Conservation (phyloP, 441 rosid genomes). For the Isatis lusitanica region DNA sequence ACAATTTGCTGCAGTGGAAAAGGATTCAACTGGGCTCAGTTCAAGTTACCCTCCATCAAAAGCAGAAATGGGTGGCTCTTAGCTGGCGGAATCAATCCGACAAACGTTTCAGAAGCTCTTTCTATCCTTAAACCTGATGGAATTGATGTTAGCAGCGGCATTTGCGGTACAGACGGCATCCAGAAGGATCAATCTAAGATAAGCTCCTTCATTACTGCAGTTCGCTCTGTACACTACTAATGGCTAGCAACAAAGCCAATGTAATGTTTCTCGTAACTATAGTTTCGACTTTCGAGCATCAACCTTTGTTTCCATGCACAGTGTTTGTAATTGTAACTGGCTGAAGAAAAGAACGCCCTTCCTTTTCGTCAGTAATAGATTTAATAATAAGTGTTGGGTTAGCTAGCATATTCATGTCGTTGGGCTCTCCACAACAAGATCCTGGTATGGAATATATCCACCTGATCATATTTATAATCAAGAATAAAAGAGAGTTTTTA, state of each 20-base stretch:
- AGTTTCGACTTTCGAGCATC: constrained; percentile 6
- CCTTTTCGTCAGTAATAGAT: not conserved
- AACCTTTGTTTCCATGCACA: constrained; percentile 7
- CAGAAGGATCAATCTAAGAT: constrained; percentile 60
- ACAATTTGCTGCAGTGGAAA: constrained; percentile 57
- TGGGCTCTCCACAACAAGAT: constrained; percentile 6
- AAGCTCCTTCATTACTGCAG: constrained; percentile 59
- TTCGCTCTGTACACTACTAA: constrained; percentile 48
- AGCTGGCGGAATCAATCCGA: constrained; percentile 83
- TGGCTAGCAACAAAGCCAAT: constrained; percentile 10
- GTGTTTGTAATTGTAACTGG: constrained; percentile 16
- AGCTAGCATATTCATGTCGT: not conserved
- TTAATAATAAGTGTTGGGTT: not conserved
- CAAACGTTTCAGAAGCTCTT: constrained; percentile 65
- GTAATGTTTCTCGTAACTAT: not conserved
- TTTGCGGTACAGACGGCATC: constrained; percentile 72
- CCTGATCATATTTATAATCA: not conserved
- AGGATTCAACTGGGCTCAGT: constrained; percentile 76
- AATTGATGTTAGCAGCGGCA: constrained; percentile 84
- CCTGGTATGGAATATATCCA: not conserved
- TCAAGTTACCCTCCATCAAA: constrained; percentile 58
- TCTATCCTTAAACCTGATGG: constrained; percentile 65
- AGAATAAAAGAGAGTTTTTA: not conserved
- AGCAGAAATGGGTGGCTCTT: constrained; percentile 88
- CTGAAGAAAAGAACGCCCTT: not conserved